phyloP scores from a whole-genome alignment of 2,329 filamentous ascomycete genomes.

The Aureobasidium sp. region DNA sequence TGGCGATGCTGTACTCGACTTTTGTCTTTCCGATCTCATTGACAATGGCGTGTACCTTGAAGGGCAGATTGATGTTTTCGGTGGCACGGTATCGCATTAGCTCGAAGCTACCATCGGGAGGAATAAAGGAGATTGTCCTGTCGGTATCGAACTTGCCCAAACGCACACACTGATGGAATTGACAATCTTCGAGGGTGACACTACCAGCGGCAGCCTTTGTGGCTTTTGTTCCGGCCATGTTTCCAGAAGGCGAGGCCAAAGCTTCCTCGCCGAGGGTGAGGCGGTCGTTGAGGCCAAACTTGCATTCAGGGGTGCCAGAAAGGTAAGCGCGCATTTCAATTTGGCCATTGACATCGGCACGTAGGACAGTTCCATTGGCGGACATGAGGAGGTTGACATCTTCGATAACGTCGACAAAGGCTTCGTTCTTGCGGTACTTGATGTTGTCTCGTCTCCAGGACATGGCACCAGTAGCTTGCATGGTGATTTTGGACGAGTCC shows the following conservation, averaged over 20 bases:
- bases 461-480: constrained; percentile 95
- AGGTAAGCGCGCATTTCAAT: constrained; percentile 99
- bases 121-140: constrained; percentile 93
- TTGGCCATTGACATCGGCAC: constrained; percentile 92
- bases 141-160: constrained; percentile 94
- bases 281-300: constrained; percentile 95
- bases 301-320: constrained; percentile 93
- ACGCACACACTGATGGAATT: constrained; percentile 98
- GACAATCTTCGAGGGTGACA: constrained; percentile 94
- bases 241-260: constrained; percentile 61
- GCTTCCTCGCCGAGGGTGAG: constrained; percentile 68
- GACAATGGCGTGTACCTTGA: constrained; percentile 98
- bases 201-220: constrained; percentile 93
- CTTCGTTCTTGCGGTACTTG: constrained; percentile 98
- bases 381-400: constrained; percentile 99
- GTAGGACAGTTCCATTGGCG: constrained; percentile 88
- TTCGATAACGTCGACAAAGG: constrained; percentile 98
- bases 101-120: constrained; percentile 96
- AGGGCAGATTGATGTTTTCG: constrained; percentile 96
- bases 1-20: constrained; percentile 96
- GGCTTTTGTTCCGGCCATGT: constrained; percentile 73
- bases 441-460: constrained; percentile 97
- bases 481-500: constrained; percentile 95
- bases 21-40: constrained; percentile 96
- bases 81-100: constrained; percentile 97